Conservation (phyloP, 306 rosid genomes). For the Purshia tridentata region DNA sequence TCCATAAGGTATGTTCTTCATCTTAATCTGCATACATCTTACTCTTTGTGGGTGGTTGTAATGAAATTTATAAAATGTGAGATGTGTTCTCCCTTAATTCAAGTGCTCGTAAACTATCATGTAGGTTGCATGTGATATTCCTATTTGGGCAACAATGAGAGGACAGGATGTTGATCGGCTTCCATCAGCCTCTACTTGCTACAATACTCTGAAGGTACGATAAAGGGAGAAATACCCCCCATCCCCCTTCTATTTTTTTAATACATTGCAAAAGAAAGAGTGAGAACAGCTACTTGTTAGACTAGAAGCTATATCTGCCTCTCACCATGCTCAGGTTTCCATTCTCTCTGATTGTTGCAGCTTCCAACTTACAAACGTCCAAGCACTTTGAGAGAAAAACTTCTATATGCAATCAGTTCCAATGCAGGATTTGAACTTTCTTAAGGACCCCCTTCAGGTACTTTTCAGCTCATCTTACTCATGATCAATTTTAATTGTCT, state of each 20-base stretch:
- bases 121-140: constrained; percentile 86
- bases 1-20: constrained; percentile 72
- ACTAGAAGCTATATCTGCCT: neutral
- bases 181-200: constrained; percentile 99
- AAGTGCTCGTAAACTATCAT: neutral
- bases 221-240: neutral
- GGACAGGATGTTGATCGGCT: constrained; percentile 98
- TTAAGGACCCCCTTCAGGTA: constrained; percentile 48
- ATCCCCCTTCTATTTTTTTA: neutral
- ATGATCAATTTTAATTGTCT: neutral
- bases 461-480: neutral
- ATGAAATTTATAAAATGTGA: too few relatives aligned
- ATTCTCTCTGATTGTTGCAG: constrained; percentile 42
- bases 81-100: too few relatives aligned
- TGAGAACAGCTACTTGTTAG: neutral
- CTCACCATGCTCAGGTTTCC: constrained; percentile 19
- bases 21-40: constrained; percentile 17
- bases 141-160: constrained; percentile 86
- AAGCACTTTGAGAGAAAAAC: constrained; percentile 82
- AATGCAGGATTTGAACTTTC: constrained; percentile 98
- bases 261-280: neutral
- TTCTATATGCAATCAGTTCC: constrained; percentile 86
- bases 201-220: constrained; percentile 89
- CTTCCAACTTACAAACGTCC: constrained; percentile 95
- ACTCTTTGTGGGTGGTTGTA: too few relatives aligned